Evolutionary conservation across 768 basidiomycete genomes (phyloP).

Genomic region (Suillus americanus): DNA sequence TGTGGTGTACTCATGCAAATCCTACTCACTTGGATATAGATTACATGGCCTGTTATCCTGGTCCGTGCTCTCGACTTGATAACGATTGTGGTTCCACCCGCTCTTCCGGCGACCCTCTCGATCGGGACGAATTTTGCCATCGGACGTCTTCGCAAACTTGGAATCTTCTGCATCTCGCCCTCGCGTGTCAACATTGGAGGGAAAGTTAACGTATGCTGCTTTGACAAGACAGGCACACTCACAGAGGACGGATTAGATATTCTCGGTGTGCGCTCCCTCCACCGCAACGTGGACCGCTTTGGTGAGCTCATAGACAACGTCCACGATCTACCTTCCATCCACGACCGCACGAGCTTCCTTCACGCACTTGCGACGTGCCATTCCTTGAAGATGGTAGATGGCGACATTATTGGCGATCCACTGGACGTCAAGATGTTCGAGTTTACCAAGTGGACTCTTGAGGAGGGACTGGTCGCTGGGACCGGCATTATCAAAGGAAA

Average conservation of each 20-base stretch:
- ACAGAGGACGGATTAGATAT: conserved; percentile 99
- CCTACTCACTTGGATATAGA: conserved; percentile 39
- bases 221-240: conserved; percentile 98
- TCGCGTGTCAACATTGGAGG: conserved; percentile 94
- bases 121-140: conserved; percentile 98
- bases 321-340: conserved; percentile 74
- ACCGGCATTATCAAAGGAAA: conserved; percentile 70
- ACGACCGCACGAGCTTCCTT: conserved; percentile 79
- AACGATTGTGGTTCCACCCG: conserved; percentile 97
- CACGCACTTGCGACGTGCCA: conserved; percentile 97
- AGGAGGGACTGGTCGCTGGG: conserved; percentile 80
- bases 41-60: conserved; percentile 87
- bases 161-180: conserved; percentile 96
- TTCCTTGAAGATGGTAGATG: conserved; percentile 87
- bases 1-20: conserved; percentile 5
- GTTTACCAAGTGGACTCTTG: conserved; percentile 94
- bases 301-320: conserved; percentile 89
- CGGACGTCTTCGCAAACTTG: conserved; percentile 76
- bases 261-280: conserved; percentile 86
- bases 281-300: conserved; percentile 74
- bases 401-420: conserved; percentile 90
- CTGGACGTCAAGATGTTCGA: conserved; percentile 98
- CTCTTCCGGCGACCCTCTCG: conserved; percentile 93
- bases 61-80: conserved; percentile 92
- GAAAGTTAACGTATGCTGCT: conserved; percentile 95